Conservation (phyloP, 2,329 filamentous ascomycete genomes). For the Ceratocystis colombiana region DNA sequence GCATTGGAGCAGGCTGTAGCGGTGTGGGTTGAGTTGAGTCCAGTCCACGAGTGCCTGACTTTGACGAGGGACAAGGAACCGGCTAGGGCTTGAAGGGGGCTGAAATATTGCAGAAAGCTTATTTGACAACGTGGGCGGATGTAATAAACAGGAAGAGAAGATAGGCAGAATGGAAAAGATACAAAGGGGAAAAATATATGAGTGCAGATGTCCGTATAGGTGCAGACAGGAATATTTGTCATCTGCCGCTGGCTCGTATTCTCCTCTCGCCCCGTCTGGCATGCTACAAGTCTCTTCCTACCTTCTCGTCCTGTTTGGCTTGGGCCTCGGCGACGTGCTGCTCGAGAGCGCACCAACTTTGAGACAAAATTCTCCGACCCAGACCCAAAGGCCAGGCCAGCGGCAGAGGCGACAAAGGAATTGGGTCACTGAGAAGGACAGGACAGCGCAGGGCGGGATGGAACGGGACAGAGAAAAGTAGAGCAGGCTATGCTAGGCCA, state of each 20-base stretch:
- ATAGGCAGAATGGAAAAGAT: neutral
- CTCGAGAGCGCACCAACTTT: conserved; percentile 9
- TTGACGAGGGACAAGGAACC: too few relatives aligned
- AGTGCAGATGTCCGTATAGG: neutral
- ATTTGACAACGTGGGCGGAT: neutral
- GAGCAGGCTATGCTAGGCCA: too few relatives aligned
- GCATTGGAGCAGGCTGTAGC: neutral
- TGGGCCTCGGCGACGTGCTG: conserved; percentile 7
- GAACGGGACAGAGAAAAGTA: too few relatives aligned
- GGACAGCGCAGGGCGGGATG: neutral
- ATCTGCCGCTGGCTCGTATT: neutral
- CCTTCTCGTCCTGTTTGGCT: conserved; percentile 1
- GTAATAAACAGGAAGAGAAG: neutral
- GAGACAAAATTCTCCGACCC: conserved; percentile 12
- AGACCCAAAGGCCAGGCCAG: neutral
- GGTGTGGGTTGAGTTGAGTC: neutral
- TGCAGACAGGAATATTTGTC: neutral
- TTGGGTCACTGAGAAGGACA: neutral
- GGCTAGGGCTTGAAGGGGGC: neutral
- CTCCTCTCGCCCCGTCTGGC: neutral
- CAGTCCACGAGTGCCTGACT: neutral
- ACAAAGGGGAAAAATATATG: neutral
- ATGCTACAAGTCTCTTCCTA: neutral
- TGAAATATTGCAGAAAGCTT: neutral
- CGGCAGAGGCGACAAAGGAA: neutral